Evolutionary conservation across 257 asterid genomes (phyloP).

Genomic region (Solanum stenotomum): DNA sequence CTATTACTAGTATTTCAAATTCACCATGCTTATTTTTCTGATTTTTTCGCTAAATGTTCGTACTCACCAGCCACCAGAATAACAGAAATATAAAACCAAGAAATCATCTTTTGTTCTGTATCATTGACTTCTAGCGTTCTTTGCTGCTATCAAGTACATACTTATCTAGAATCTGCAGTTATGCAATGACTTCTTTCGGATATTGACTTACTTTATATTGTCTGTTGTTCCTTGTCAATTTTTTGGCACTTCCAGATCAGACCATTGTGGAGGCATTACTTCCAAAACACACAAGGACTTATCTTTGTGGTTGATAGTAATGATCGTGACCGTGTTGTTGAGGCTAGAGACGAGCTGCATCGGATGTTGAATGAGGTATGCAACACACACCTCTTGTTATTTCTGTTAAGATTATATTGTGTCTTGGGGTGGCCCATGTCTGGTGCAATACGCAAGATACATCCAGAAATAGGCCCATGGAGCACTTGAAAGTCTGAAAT

Average conservation of each 20-base stretch:
- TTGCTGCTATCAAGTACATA: neutral
- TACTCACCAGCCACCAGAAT: neutral
- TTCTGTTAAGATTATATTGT: neutral
- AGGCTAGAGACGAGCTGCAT: slow-evolving; percentile 84
- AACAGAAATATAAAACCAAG: neutral
- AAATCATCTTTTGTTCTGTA: neutral
- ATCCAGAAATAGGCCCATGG: neutral
- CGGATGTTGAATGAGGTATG: slow-evolving; percentile 76
- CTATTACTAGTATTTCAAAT: neutral
- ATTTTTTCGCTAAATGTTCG: neutral
- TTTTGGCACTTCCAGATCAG: slow-evolving; percentile 42
- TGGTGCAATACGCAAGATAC: neutral
- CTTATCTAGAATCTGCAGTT: neutral
- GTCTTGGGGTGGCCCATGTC: neutral
- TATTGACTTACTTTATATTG: neutral
- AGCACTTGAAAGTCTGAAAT: neutral
- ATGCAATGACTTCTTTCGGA: neutral
- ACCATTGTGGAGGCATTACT: slow-evolving; percentile 84
- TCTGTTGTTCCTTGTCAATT: neutral
- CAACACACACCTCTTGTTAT: neutral
- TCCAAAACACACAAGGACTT: slow-evolving; percentile 81
- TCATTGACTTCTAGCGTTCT: neutral
- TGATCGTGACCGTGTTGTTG: slow-evolving; percentile 83
- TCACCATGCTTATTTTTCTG: neutral
- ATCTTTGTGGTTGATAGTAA: slow-evolving; percentile 79